phyloP scores from a whole-genome alignment of 2,329 filamentous ascomycete genomes.

The Chrysoporthe deuterocubensis region DNA sequence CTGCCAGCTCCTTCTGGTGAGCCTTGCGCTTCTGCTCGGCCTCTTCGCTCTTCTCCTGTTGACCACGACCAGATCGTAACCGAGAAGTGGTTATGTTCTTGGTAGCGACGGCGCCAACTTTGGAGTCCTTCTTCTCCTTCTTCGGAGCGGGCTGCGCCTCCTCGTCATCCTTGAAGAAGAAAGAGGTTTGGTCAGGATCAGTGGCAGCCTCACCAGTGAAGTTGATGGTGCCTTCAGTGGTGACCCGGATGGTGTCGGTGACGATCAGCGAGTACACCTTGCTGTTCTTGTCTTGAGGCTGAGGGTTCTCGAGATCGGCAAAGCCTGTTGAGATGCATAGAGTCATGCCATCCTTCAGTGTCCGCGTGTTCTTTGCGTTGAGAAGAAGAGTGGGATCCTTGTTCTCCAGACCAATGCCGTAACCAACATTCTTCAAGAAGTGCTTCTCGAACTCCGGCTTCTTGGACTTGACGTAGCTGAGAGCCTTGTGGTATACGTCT shows the following conservation, averaged over 20 bases:
- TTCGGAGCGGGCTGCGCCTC: constrained; percentile 85
- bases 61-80: constrained; percentile 85
- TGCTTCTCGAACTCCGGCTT: constrained; percentile 95
- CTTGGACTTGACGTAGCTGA: constrained; percentile 80
- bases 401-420: constrained; percentile 90
- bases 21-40: constrained; percentile 84
- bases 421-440: constrained; percentile 90
- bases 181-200: constrained; percentile 91
- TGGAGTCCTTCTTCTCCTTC: constrained; percentile 83
- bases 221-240: constrained; percentile 72
- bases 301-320: constrained; percentile 83
- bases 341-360: constrained; percentile 96
- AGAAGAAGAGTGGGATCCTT: constrained; percentile 82
- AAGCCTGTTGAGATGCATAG: constrained; percentile 89
- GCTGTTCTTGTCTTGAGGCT: constrained; percentile 86
- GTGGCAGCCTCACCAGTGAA: constrained; percentile 94
- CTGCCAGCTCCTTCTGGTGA: constrained; percentile 87
- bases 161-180: constrained; percentile 98
- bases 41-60: constrained; percentile 80
- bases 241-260: constrained; percentile 91
- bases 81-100: constrained; percentile 96
- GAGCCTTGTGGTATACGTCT: constrained; percentile 89
- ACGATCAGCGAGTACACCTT: constrained; percentile 88
- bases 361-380: constrained; percentile 82
- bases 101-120: constrained; percentile 84